phyloP scores from a whole-genome alignment of 768 basidiomycete species.

The Mycena latifolia region DNA sequence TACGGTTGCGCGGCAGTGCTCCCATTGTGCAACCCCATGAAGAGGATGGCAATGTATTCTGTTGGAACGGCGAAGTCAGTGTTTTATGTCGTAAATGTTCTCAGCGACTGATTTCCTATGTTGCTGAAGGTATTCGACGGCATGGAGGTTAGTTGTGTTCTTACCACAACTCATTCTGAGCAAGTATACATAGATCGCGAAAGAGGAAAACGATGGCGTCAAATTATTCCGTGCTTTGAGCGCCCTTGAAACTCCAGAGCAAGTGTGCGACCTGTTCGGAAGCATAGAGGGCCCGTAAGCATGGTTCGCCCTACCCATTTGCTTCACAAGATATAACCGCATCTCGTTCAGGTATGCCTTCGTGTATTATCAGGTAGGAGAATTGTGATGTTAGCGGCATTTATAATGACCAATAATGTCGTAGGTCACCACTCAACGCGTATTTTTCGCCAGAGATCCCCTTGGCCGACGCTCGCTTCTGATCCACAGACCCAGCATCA shows the following conservation, averaged over 20 bases:
- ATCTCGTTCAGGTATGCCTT: conserved; percentile 75
- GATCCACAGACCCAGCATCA: conserved; percentile 66
- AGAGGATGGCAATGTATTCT: conserved; percentile 69
- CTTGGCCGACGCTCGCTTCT: conserved; percentile 90
- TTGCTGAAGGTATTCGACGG: conserved; percentile 81
- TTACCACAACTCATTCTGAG: not conserved
- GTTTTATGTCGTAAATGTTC: not conserved
- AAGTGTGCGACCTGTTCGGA: conserved; percentile 66
- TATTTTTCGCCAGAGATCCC: conserved; percentile 87
- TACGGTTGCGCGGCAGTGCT: conserved; percentile 73
- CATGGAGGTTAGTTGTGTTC: conserved; percentile 64
- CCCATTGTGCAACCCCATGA: conserved; percentile 79
- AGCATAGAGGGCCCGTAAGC: conserved; percentile 86
- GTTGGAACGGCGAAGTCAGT: conserved; percentile 89
- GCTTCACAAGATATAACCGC: not conserved
- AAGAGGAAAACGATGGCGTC: conserved; percentile 80
- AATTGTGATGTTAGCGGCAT: conserved; percentile 14
- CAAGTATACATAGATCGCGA: conserved; percentile 56
- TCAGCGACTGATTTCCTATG: not conserved
- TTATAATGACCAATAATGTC: not conserved
- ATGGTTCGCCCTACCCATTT: not conserved
- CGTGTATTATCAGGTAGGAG: conserved; percentile 78
- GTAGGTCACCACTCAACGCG: conserved; percentile 55
- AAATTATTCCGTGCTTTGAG: conserved; percentile 57
- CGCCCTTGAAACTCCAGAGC: conserved; percentile 46